phyloP scores from a whole-genome alignment of 257 asterid species.

The Primulina eburnea region DNA sequence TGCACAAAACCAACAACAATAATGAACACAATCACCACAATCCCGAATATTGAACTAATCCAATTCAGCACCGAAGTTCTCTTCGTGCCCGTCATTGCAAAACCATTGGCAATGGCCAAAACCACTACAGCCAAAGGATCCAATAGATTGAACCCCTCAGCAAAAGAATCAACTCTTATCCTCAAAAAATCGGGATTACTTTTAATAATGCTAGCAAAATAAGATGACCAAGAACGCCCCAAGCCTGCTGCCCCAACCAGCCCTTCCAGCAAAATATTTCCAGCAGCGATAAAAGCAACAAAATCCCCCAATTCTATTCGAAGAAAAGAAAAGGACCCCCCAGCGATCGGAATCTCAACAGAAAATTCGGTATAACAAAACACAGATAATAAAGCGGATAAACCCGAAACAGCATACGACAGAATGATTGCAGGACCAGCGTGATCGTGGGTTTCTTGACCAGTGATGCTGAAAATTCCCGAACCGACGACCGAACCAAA shows the following conservation, averaged over 20 bases:
- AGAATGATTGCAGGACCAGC: conserved; percentile 92
- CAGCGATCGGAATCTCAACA: conserved; percentile 88
- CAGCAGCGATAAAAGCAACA: conserved; percentile 85
- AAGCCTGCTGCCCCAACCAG: conserved; percentile 94
- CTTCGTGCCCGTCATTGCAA: conserved; percentile 77
- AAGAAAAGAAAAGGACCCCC: conserved; percentile 86
- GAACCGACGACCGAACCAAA: conserved; percentile 95
- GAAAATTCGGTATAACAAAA: conserved; percentile 90
- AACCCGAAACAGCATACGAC: conserved; percentile 75
- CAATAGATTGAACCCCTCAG: conserved; percentile 71
- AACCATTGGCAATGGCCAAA: conserved; percentile 51
- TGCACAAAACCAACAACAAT: conserved; percentile 70
- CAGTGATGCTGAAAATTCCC: conserved; percentile 86
- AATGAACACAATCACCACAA: conserved; percentile 59
- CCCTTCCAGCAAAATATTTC: conserved; percentile 74
- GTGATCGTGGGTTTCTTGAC: conserved; percentile 59
- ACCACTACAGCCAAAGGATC: conserved; percentile 79
- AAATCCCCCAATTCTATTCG: conserved; percentile 93
- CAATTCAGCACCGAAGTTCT: conserved; percentile 60
- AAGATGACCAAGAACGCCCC: conserved; percentile 93
- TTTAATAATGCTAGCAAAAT: conserved; percentile 60
- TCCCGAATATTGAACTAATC: conserved; percentile 61
- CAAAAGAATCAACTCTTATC: conserved; percentile 52
- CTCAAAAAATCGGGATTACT: conserved; percentile 60
- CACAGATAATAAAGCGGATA: conserved; percentile 80